Evolutionary conservation across 441 rosid species (phyloP), one percentile per base, ranked within the genome.

Genomic region (Sinapis alba): DNA sequence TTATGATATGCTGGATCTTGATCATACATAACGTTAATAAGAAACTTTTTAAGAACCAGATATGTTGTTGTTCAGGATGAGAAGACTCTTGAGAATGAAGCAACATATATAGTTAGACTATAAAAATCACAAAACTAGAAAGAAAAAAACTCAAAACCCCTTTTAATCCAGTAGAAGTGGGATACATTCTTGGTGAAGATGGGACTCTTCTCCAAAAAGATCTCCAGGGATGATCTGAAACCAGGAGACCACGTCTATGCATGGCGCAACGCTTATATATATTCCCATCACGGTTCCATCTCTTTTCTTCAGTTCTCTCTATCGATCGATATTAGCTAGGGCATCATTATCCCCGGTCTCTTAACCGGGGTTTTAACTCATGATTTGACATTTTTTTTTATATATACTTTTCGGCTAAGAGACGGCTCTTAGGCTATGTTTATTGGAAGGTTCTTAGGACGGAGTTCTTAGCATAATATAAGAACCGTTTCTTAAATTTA

Each of bases 181-280:
- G 30, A 66, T 59, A 26, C 3, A 2, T 41, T 32, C 15, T 60
- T 50, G 7, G 23, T 12, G 59, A 78, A 67, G 30, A 78, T 72
- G 65, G 65, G 77, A 26, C 18, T 72, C 20, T 38, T 66, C 60
- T 78, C 77, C 6, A 59, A 41, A 72, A 67, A 24, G 65, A 72
- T 78, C 74, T 41, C 62, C 3, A 73, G 70, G 24, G 74, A 78
- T 62, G 23, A 72, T 7, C 56, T 78, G 20, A 62, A 78, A 10
- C 6, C 71, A 62, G 74, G 74, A n/a, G 78, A 78, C 56, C 81
- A 78, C 62, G 73, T 78, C 67, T 78, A 72, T 68, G 43, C 81
- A 13, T 78, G 81, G 81, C 78, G 78, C 21, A 53, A 20, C 15
- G 66, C 71, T 62, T 78, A 54, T 23, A 45, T 57, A 61, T 78